Base-by-base conservation (phyloP, 495 filamentous ascomycete genomes). In the Xylona heveae region DNA sequence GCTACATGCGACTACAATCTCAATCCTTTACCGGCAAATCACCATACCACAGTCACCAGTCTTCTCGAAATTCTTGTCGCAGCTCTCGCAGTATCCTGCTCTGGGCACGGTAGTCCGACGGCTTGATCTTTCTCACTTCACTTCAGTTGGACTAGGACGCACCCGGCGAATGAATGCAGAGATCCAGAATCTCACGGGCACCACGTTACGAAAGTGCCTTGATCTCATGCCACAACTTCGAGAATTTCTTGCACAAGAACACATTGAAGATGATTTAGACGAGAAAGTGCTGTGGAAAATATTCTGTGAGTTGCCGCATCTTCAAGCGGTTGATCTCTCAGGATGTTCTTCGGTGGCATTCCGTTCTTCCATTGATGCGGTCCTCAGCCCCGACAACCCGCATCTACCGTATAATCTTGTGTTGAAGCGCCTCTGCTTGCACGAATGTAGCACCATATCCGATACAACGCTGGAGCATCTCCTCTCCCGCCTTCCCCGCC, bases 81-180 rank as follows among this genome's bases (percentile, higher is more conserved):
- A 80, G 43, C 54, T 88, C 42, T 52, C 61, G 10, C 58, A 63
- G 30, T 68, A 84, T 47, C 71, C 70, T 8, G 64, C 70, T 8
- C 59, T 84, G 31, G 80, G 81, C 12, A 76, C 72, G 20, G 68
- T 88, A 33, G 78, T 88, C 22, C 68, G 74, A 31, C 72, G 81
- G 24, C 55, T 88, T 18, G 81, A 91, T 52, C 83, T 91, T 49
- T 81, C 78, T 26, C 78, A 84, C 57, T 85, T 84, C 53, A 88
- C 80, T 45, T 80, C 80, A 4, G 64, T 78, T 12, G 78, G 78
- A 17, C 58, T 83, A 22, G 82, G 83, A 42, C 66, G 73, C 30
- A 85, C 76, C 27, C 76, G 68, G 42, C 69, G 75, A 53, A 76
- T 82, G 66, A 78, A 81, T 28, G 57, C 64, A 23, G 67, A 79